Evolutionary conservation across 2,329 filamentous ascomycete species (phyloP), one percentile per base, ranked within the genome.

Genomic region (Emmonsiellopsis sp.): DNA sequence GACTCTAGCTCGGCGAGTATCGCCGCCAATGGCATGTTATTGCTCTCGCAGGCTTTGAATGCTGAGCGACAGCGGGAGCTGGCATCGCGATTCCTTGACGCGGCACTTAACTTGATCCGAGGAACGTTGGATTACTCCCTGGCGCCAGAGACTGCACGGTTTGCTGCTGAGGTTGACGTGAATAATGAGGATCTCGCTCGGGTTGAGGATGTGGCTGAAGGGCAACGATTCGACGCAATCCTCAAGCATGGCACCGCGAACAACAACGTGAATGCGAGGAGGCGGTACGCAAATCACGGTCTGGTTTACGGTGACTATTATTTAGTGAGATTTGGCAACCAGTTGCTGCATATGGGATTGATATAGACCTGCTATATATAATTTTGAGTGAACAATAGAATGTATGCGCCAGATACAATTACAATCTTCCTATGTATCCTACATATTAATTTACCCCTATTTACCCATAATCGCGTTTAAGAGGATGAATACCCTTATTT

Each of bases 271-370:
- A 59, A 69, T 59, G 69, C 66, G 9, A 63, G 64, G 46, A 61
- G 60, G 52, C 69, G 68, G 41, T 73, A 72, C 41, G 63, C 62
- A 44, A 65, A 73, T 54, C 70, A 72, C 59, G 71, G 71, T 2
- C 57, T 74, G 26, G 70, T 73, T 2, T 74, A 73, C 63, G 71
- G 68, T 2, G 71, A 74, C 55, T 74, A 73, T 47, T 74, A 66
- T 51, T 59, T 73, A 16, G 47, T 73, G 15, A 68, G 73, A 43
- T 71, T 73, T 60, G 71, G 70, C 3, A 74, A 73, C 53, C 70
- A 69, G 47, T 50, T 73, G 32, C 53, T 73, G 47, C 61, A 67
- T 3, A 58, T 62, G 59, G 57, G 57, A 7, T 49, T 59, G 48
- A 49, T 11, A 15, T 54, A 58, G 6, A 20, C 54, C 13, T 40